Conservation (phyloP, 768 basidiomycete genomes). For the Ramaria rubella region DNA sequence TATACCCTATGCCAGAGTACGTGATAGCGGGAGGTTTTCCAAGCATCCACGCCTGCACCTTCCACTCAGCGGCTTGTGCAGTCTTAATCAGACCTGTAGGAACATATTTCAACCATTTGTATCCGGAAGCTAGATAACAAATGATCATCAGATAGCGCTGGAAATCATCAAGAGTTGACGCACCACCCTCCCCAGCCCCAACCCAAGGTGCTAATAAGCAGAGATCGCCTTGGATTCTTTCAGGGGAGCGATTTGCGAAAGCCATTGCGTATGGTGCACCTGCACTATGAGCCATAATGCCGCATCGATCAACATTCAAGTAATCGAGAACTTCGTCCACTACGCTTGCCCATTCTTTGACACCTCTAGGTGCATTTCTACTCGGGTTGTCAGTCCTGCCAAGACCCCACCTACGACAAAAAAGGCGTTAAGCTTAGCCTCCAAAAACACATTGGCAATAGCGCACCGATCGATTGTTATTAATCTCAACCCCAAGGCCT, state of each 20-base stretch:
- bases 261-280: constrained; percentile 93
- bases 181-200: constrained; percentile 81
- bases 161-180: constrained; percentile 27
- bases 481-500: constrained; percentile 74
- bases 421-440: constrained; percentile 11
- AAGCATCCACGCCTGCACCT: constrained; percentile 93
- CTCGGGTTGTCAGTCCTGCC: constrained; percentile 73
- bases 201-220: constrained; percentile 96
- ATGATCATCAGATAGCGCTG: constrained; percentile 15
- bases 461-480: constrained; percentile 89
- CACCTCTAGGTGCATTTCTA: constrained; percentile 63
- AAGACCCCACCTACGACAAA: constrained; percentile 72
- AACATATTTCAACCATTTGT: constrained; percentile 96
- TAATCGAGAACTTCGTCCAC: constrained; percentile 87
- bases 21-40: constrained; percentile 87
- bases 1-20: constrained; percentile 83
- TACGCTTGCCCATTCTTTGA: constrained; percentile 84
- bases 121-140: constrained; percentile 48
- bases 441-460: constrained; percentile 1
- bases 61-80: constrained; percentile 96
- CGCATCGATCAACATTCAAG: constrained; percentile 70
- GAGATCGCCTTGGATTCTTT: constrained; percentile 75
- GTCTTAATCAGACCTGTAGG: constrained; percentile 90
- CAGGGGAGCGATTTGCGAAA: constrained; percentile 66
- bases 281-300: constrained; percentile 92